phyloP scores from a whole-genome alignment of 2,329 filamentous ascomycete genomes.

The Graphium sp. region DNA sequence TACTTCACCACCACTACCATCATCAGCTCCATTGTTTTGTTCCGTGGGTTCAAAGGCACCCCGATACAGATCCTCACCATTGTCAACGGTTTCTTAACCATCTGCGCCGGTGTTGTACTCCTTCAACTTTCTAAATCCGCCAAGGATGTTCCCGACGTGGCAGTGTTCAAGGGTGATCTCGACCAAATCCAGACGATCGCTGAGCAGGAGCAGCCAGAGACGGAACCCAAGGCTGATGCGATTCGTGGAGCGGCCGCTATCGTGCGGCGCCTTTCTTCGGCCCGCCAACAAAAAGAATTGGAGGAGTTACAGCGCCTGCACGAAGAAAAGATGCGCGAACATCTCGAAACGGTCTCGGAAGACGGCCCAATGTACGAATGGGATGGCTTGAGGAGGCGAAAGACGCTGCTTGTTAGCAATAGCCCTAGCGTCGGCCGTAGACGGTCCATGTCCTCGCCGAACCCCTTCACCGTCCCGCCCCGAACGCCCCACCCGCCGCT shows the following conservation, averaged over 20 bases:
- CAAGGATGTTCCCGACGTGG: slow-evolving; percentile 88
- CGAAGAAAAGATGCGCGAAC: slow-evolving; percentile 57
- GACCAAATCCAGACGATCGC: slow-evolving; percentile 92
- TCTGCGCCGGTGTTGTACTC: slow-evolving; percentile 82
- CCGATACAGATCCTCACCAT: slow-evolving; percentile 68
- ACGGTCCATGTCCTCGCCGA: slow-evolving; percentile 14
- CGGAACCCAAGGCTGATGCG: slow-evolving; percentile 88
- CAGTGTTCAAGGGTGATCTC: slow-evolving; percentile 81
- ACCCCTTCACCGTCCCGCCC: slow-evolving; percentile 15
- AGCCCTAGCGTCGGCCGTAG: slow-evolving; percentile 4
- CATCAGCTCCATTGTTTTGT: slow-evolving; percentile 80
- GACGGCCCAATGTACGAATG: slow-evolving; percentile 64
- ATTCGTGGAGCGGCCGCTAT: slow-evolving; percentile 85
- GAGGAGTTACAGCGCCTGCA: slow-evolving; percentile 65
- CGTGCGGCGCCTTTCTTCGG: slow-evolving; percentile 61
- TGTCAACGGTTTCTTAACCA: slow-evolving; percentile 83
- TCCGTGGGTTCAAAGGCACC: slow-evolving; percentile 85
- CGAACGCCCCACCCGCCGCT: slow-evolving; percentile 50
- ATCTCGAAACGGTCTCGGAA: slow-evolving; percentile 60
- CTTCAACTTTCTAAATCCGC: slow-evolving; percentile 95
- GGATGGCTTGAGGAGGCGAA: slow-evolving; percentile 71
- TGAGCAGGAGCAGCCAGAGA: slow-evolving; percentile 89
- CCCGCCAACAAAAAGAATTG: slow-evolving; percentile 61
- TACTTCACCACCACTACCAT: slow-evolving; percentile 96
- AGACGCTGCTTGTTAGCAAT: slow-evolving; percentile 23